Conservation (phyloP, 495 filamentous ascomycete species). For the Thermochaetoides thermophila region DNA sequence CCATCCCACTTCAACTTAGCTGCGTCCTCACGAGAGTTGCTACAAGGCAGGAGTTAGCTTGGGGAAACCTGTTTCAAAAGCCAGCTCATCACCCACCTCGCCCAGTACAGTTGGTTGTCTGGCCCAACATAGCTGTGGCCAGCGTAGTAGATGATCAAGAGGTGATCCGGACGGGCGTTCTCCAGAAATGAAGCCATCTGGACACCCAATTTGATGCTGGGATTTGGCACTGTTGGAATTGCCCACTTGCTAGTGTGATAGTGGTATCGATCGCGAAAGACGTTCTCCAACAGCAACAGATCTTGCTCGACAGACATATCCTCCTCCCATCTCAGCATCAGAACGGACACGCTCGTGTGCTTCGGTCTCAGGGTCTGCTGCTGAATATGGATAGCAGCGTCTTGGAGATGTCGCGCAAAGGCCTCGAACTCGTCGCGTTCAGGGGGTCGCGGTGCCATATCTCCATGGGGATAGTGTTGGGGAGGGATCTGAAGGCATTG, state of each 20-base stretch:
- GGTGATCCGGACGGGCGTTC: constrained; percentile 35
- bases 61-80: background rate
- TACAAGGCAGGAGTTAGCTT: constrained; percentile 11
- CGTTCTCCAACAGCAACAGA: constrained; percentile 30
- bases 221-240: constrained; percentile 35
- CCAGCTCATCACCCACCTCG: constrained; percentile 28
- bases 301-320: constrained; percentile 35
- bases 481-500: constrained; percentile 7
- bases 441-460: constrained; percentile 11
- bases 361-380: constrained; percentile 35
- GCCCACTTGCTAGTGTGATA: constrained; percentile 37
- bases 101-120: constrained; percentile 41
- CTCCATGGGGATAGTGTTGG: constrained; percentile 13
- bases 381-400: constrained; percentile 40
- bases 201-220: constrained; percentile 37
- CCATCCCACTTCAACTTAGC: constrained; percentile 34
- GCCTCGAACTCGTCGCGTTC: constrained; percentile 42
- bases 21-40: constrained; percentile 27
- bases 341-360: constrained; percentile 36
- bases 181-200: constrained; percentile 36
- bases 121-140: constrained; percentile 35
- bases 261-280: constrained; percentile 38
- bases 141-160: constrained; percentile 43
- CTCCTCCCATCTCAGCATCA: constrained; percentile 41
- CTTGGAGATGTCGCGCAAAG: constrained; percentile 42